Evolutionary conservation across 768 basidiomycete genomes (phyloP).

Genomic region (Boletus reticuloceps): DNA sequence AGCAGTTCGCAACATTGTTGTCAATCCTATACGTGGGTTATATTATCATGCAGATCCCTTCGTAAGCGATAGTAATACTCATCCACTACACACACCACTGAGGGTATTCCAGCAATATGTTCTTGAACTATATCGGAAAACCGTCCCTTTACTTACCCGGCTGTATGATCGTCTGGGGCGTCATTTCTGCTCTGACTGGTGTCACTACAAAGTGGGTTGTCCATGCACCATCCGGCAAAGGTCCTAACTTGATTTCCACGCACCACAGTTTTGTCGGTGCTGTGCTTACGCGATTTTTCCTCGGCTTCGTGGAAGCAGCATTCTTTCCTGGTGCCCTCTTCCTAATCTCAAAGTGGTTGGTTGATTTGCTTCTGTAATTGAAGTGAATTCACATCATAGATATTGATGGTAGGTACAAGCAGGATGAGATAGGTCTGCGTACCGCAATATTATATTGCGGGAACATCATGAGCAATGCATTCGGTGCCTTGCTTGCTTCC

Average conservation of each 20-base stretch:
- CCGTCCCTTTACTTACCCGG: conserved; percentile 65
- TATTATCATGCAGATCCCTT: conserved; percentile 43
- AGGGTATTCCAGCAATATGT: conserved; percentile 56
- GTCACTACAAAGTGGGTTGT: conserved; percentile 29
- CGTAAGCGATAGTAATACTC: conserved; percentile 21
- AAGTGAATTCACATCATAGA: conserved; percentile 22
- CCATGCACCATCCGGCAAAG: neutral
- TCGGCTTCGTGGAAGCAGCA: conserved; percentile 52
- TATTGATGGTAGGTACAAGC: conserved; percentile 38
- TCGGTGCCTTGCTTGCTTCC: conserved; percentile 49
- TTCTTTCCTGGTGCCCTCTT: conserved; percentile 46
- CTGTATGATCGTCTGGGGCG: conserved; percentile 73
- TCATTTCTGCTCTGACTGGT: conserved; percentile 48
- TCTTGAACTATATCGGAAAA: conserved; percentile 61
- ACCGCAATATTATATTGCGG: conserved; percentile 49
- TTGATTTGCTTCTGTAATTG: conserved; percentile 28
- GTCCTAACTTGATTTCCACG: neutral
- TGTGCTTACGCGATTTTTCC: conserved; percentile 48
- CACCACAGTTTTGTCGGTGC: conserved; percentile 38
- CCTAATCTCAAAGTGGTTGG: conserved; percentile 33
- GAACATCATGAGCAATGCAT: conserved; percentile 53
- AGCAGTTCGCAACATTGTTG: conserved; percentile 64
- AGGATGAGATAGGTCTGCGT: conserved; percentile 42
- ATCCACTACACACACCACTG: conserved; percentile 1
- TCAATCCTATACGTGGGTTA: conserved; percentile 67